These are phyloP conservation scores for Hypholoma fasciculare DNA, from an alignment of 768 basidiomycete genomes.

Conservation along the genomic window DNA sequence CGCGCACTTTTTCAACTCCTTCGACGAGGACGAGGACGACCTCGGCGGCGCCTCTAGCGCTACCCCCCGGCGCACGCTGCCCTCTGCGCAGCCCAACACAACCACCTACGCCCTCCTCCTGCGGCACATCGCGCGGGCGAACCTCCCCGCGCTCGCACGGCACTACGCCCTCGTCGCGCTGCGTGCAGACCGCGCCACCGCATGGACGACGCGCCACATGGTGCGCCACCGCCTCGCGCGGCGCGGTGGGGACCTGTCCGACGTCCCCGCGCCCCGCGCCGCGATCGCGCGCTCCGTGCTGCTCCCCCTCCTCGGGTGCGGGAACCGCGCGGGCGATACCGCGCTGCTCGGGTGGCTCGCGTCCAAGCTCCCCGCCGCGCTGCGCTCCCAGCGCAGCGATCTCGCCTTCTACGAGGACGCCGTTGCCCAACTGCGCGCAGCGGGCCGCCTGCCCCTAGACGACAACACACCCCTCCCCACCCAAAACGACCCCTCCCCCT, in stretches of 20 bases:
- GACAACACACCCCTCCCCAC: too few relatives aligned
- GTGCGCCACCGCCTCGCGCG: slow-evolving; percentile 18
- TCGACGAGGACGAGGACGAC: slow-evolving; percentile 77
- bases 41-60: slow-evolving; percentile 36
- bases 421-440: neutral
- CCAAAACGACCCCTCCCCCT: too few relatives aligned
- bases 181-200: slow-evolving; percentile 38
- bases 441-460: slow-evolving; percentile 30
- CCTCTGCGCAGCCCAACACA: slow-evolving; percentile 50
- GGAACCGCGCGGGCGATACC: slow-evolving; percentile 60
- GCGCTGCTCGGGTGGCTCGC: slow-evolving; percentile 60
- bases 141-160: slow-evolving; percentile 55
- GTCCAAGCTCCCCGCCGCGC: slow-evolving; percentile 33
- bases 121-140: slow-evolving; percentile 49
- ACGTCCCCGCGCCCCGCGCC: slow-evolving; percentile 51
- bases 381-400: neutral
- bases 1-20: slow-evolving; percentile 49
- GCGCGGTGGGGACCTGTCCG: slow-evolving; percentile 18
- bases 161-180: slow-evolving; percentile 66
- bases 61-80: slow-evolving; percentile 34
- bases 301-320: slow-evolving; percentile 55
- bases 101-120: slow-evolving; percentile 66
- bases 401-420: neutral
- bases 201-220: slow-evolving; percentile 29
- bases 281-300: slow-evolving; percentile 56